A percentile compares a stretch with the other conserved stretches of the same genome.
These are phyloP conservation scores for Ascobolus immersus DNA, from an alignment of 495 filamentous ascomycete genomes.

Conservation along the genomic window DNA sequence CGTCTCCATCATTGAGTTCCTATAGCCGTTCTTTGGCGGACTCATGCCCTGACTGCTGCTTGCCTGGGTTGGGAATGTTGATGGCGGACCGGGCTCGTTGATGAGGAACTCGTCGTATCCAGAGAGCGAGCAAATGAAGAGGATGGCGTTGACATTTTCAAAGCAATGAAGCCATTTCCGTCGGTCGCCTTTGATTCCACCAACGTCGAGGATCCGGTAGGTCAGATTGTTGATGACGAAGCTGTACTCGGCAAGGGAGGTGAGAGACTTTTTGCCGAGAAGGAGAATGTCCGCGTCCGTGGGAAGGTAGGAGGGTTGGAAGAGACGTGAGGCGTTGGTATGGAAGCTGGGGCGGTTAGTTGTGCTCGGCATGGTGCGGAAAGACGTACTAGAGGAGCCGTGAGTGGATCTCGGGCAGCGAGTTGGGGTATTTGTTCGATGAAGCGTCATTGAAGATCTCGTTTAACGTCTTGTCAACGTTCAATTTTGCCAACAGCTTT, in stretches of 20 bases:
- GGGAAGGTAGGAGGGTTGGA: constrained; percentile 35
- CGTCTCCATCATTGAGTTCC: constrained; percentile 55
- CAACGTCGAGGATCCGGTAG: constrained; percentile 51
- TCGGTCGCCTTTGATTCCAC: constrained; percentile 41
- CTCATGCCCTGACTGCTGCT: too few relatives aligned
- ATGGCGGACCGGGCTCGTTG: constrained; percentile 41
- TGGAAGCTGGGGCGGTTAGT: constrained; percentile 46
- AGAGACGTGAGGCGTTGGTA: constrained; percentile 35
- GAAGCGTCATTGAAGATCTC: too few relatives aligned
- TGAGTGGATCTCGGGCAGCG: too few relatives aligned
- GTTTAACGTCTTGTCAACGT: too few relatives aligned
- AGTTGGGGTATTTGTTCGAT: too few relatives aligned
- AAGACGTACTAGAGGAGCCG: too few relatives aligned
- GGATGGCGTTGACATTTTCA: constrained; percentile 41
- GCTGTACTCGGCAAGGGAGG: constrained; percentile 43
- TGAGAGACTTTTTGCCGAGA: constrained; percentile 38
- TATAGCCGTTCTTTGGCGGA: too few relatives aligned
- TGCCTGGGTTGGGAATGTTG: too few relatives aligned
- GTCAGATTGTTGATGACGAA: constrained; percentile 43
- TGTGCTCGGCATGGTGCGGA: too few relatives aligned
- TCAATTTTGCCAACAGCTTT: too few relatives aligned
- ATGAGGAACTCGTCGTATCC: constrained; percentile 49
- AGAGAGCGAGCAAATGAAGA: constrained; percentile 46
- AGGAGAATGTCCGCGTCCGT: constrained; percentile 47
- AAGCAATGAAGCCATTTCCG: constrained; percentile 60